phyloP scores from a whole-genome alignment of 164 flowering plant species.

The Sextonia rubra region DNA sequence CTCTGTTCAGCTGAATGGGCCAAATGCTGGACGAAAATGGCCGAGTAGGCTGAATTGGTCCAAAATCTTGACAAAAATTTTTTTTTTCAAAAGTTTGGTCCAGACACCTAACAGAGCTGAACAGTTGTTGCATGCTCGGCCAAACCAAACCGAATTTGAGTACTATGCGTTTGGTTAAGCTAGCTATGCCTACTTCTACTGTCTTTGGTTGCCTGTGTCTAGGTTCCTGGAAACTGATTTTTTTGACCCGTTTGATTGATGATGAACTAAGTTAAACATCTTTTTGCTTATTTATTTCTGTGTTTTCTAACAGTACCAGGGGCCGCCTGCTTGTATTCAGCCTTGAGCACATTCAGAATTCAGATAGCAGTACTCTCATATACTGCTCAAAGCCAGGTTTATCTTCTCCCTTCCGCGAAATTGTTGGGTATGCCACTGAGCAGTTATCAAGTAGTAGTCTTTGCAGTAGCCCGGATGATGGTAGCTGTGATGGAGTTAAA shows the following conservation, averaged over 20 bases:
- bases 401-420: slow-evolving; percentile 70
- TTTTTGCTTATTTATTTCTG: neutral
- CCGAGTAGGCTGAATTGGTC: too few species aligned
- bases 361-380: slow-evolving; percentile 62
- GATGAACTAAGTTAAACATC: neutral
- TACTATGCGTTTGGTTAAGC: neutral
- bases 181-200: neutral
- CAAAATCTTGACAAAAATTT: too few species aligned
- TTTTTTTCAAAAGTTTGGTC: too few species aligned
- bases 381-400: slow-evolving; percentile 46
- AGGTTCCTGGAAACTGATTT: neutral
- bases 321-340: slow-evolving; percentile 79
- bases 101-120: too few species aligned
- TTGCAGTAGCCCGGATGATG: slow-evolving; percentile 87
- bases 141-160: too few species aligned
- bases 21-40: too few species aligned
- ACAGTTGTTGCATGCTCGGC: too few species aligned
- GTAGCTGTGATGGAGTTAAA: slow-evolving; percentile 66
- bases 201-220: neutral
- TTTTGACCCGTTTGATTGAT: neutral
- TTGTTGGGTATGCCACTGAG: slow-evolving; percentile 59
- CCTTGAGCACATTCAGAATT: slow-evolving; percentile 61
- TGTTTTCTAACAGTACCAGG: slow-evolving; percentile 47
- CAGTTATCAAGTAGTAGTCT: slow-evolving; percentile 69
- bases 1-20: too few species aligned